Evolutionary conservation across 176 grass and related monocot genomes (phyloP), one percentile per base, ranked within the genome.

Genomic region (Stipa capillata): DNA sequence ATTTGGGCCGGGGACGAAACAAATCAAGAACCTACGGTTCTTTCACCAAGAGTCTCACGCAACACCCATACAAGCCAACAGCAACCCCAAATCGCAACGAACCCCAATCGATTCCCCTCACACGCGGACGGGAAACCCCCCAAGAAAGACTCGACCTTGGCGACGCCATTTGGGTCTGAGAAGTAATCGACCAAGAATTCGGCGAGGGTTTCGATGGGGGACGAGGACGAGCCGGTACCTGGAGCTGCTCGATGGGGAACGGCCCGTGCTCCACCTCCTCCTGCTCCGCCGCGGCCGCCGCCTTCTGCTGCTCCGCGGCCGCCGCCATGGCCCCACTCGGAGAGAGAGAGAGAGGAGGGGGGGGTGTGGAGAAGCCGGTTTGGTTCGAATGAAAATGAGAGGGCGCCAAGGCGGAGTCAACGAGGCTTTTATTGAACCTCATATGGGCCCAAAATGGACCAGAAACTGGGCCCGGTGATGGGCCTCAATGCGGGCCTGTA

Each of bases 181-280:
- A 12, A 52, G 63, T 27, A 29, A 49, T 73, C 27, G 27, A 1
- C 43, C 61, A 80, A 48, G 64, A 67, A 44, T 36, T 25, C 33
- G 8, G 75, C 35, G 74, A 87, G 85, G 88, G 83, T 87, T 94
- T 78, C 10, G 52, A 16, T 59, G 23, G 17, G 24, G 66, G 9
- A n/a, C n/a, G n/a, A n/a, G 32, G n/a, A 43, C 14, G 45, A n/a
- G 2, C 3, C 35, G 25, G 32, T 76, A 97, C 88, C 85, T 97
- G 87, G n/a, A 97, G 87, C 33, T 90, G 87, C 76, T 97, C 93
- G 67, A 97, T 77, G 72, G 90, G 88, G 83, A 93, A 93, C 21
- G 96, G 92, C 10, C 92, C 92, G 61, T 95, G 90, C 78, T 91
- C 90, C 86, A 54, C 78, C 63, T 89, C 97, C 78, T 89, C 87